Conservation (phyloP, 163 green algal species). For the Smithsoniella earleae region DNA sequence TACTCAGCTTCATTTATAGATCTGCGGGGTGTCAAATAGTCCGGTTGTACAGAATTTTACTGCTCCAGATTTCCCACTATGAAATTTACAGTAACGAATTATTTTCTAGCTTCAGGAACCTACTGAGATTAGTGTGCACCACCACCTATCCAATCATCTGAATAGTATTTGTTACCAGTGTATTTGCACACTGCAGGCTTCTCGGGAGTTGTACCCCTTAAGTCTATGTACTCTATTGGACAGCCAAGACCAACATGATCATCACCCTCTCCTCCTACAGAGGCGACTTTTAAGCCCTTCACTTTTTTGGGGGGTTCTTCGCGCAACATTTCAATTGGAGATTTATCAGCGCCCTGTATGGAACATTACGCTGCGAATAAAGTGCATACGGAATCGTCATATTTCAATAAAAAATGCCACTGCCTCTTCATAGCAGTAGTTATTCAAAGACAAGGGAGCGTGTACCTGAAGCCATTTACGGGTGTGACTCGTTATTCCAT, state of each 20-base stretch:
- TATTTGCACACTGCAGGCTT: constrained; percentile 88
- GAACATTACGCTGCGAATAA: too few relatives aligned
- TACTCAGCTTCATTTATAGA: too few relatives aligned
- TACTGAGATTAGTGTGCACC: constrained; percentile 10
- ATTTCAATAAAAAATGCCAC: too few relatives aligned
- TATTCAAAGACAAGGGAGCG: constrained; percentile 4
- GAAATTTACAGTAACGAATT: too few relatives aligned
- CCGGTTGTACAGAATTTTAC: too few relatives aligned
- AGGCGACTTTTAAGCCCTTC: constrained; percentile 63
- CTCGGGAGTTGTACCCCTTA: constrained; percentile 69
- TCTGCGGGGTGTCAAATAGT: too few relatives aligned
- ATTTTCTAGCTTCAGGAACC: too few relatives aligned
- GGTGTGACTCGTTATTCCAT: constrained; percentile 69
- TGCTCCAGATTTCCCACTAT: too few relatives aligned
- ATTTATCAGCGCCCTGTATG: constrained; percentile 50
- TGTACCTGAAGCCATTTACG: constrained; percentile 72
- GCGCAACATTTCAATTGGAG: constrained; percentile 69
- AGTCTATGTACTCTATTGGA: constrained; percentile 74
- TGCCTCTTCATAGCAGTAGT: too few relatives aligned
- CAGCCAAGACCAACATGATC: constrained; percentile 21
- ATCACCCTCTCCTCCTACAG: constrained; percentile 58
- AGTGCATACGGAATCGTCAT: too few relatives aligned
- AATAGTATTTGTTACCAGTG: constrained; percentile 60
- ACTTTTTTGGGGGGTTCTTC: constrained; percentile 70
- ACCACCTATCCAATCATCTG: constrained; percentile 33